These are phyloP conservation scores for Zygosaccharomyces gambellarensis DNA, from an alignment of 805 yeast species.

Conservation along the genomic window DNA sequence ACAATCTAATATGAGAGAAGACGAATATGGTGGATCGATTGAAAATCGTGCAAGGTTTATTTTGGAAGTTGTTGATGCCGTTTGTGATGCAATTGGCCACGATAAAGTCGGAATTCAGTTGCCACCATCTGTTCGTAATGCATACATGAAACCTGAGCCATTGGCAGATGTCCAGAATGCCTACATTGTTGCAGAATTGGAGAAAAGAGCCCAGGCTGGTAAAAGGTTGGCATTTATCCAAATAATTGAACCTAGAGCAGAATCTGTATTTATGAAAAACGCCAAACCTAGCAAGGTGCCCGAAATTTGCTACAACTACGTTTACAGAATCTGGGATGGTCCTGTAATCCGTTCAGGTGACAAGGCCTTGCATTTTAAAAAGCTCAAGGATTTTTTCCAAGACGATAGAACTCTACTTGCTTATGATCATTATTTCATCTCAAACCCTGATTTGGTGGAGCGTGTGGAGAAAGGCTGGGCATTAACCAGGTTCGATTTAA, in stretches of 20 bases:
- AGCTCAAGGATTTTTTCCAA: conserved; percentile 28
- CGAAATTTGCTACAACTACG: conserved; percentile 36
- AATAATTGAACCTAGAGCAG: conserved; percentile 42
- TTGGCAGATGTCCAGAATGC: conserved; percentile 36
- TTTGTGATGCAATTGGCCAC: conserved; percentile 50
- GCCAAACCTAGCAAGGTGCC: conserved; percentile 27
- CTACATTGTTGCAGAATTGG: conserved; percentile 40
- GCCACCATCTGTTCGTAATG: conserved; percentile 42
- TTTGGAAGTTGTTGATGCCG: conserved; percentile 47
- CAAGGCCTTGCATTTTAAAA: conserved; percentile 26
- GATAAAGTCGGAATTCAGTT: conserved; percentile 45
- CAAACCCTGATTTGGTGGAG: conserved; percentile 53
- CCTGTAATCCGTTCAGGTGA: conserved; percentile 40
- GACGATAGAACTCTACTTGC: conserved; percentile 43
- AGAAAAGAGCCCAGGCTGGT: conserved; percentile 35
- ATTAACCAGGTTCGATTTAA: conserved; percentile 43
- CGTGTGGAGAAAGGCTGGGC: conserved; percentile 40
- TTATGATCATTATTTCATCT: conserved; percentile 45
- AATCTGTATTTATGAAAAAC: conserved; percentile 25
- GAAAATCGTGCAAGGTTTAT: conserved; percentile 45
- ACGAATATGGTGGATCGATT: conserved; percentile 52
- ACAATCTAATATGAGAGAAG: conserved; percentile 43
- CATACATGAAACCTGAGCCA: conserved; percentile 35
- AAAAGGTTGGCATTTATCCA: conserved; percentile 39
- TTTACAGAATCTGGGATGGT: conserved; percentile 43